Base-by-base conservation (phyloP, 2,329 filamentous ascomycete genomes). In the Ilyonectria robusta region DNA sequence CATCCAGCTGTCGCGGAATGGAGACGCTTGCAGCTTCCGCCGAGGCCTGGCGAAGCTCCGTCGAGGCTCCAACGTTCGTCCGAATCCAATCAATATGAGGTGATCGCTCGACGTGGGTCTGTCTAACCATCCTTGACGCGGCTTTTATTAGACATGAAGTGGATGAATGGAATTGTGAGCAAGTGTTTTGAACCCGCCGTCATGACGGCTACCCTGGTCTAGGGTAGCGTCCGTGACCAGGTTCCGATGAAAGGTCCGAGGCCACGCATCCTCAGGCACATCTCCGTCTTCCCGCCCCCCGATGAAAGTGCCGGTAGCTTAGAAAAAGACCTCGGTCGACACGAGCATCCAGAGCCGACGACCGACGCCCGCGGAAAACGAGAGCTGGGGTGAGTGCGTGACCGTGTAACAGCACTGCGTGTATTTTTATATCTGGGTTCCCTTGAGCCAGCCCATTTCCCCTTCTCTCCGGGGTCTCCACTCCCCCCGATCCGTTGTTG, bases 391-490 rank as follows among this genome's bases (percentile, higher is more conserved):
- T 6, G 54, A 54, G 54, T 57, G 70, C 57, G 54, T 68, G 23
- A 21, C 19, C 50, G 44, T 42, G 31, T 55, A 60, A n/a, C 29
- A 60, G 15, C 29, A 59, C 62, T 31, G 35, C 37, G 31, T 55
- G 67, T 58, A 67, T 59, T 73, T 64, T 61, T 68, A 67, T 57
- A 59, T 62, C 46, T 31, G 21, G 47, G 62, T 48, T 35, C 47
- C 35, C 19, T 44, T 33, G n/a, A 51, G 26, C 57, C 35, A 55
- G 42, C 23, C n/a, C 51, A 37, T 37, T 57, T 47, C 65, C 70
- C 72, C 72, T 75, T 75, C 69, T 70, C 66, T 54, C 72, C 70
- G 70, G 72, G 69, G 65, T 71, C 72, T 73, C 73, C 72, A 72
- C 73, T 67, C 54, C 65, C 65, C 58, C 37, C 55, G 61, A 54